Base-by-base conservation (phyloP, 179 eudicot genomes). In the Amaranthus tricolor region DNA sequence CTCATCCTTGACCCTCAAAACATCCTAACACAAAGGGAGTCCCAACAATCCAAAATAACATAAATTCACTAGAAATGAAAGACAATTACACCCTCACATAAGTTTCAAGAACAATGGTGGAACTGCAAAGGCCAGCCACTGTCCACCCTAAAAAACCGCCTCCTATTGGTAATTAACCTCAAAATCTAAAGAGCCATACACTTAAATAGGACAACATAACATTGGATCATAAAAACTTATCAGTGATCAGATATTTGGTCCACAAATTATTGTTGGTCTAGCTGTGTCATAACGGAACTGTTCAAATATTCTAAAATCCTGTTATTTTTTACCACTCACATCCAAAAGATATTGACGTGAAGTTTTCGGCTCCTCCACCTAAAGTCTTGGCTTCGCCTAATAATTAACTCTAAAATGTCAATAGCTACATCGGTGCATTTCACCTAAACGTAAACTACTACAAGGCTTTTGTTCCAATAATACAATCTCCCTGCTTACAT, bases 401-500 rank as follows among this genome's bases (percentile, higher is more conserved):
- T 24, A 70, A 9, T 13, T 58, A 14, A 75, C 47, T 59, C 15
- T 6, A 6, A 59, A 5, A 31, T 1, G 31, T 11, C 52, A 49
- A 50, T 3, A 19, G 55, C 21, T 47, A 59, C 70, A 51, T 47
- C n/a, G 47, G 20, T 15, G 24, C 61, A 51, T 53, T 62, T 45
- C n/a, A 56, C 40, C 59, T 59, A 14, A 47, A 50, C 16, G 49
- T 10, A 43, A 5, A 48, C 78, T 62, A 57, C 21, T 6, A 56
- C 17, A 21, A 51, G 1, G n/a, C 1, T 49, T 58, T 0, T 31
- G 10, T 59, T 47, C 55, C 49, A 16, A 10, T 50, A 69, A 59
- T 21, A 61, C 10, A 68, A 57, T 57, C 52, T 67, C 72, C 57
- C 56, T 45, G 21, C 59, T 68, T 66, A 58, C 71, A 14, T n/a